Base-by-base conservation (phyloP, 805 yeast species). In the Ogataea minuta region DNA sequence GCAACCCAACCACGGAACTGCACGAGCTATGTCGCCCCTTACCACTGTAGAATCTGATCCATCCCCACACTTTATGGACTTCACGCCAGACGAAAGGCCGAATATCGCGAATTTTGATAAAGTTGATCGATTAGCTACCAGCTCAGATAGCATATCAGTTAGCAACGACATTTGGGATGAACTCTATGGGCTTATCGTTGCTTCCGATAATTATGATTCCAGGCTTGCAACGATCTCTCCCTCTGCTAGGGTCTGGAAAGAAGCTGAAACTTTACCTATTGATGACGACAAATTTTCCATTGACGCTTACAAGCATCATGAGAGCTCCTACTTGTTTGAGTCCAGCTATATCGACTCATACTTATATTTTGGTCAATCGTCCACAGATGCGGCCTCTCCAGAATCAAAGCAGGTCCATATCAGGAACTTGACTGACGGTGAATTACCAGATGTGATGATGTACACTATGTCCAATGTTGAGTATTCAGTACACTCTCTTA, bases 261-360 rank as follows among this genome's bases (percentile, higher is more conserved):
- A 29, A 8, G n/a, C 28, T 1, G 42, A 20, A 12, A n/a, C 23
- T 3, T 4, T 29, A 3, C 6, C 14, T 7, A 12, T 20, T 1
- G 23, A 31, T 10, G 39, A 46, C 15, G 47, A 46, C 16, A 19
- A 17, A 2, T 43, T 36, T 25, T 46, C 49, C 9, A 36, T 46
- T 11, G 49, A 46, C 29, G 49, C 49, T 9, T 39, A 24, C 32
- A 43, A 46, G 28, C 20, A 36, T 15, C 36, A 44, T 24, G 43
- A 44, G 32, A 30, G 36, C 4, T 12, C 29, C 2, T 43, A 43
- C 21, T 29, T 46, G 1, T 43, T 32, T 17, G 45, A 46, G 20
- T 43, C 49, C 12, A 21, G 36, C 17, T 46, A 46, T 24, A 28
- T 46, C 9, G 49, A 43, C 24, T 45, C 49, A 12, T 40, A 35